Percentiles rank a stretch among this genome's conserved stretches.
These are phyloP conservation scores for Chaetomium fimeti DNA, from an alignment of 495 filamentous ascomycete species.

Conservation along the genomic window DNA sequence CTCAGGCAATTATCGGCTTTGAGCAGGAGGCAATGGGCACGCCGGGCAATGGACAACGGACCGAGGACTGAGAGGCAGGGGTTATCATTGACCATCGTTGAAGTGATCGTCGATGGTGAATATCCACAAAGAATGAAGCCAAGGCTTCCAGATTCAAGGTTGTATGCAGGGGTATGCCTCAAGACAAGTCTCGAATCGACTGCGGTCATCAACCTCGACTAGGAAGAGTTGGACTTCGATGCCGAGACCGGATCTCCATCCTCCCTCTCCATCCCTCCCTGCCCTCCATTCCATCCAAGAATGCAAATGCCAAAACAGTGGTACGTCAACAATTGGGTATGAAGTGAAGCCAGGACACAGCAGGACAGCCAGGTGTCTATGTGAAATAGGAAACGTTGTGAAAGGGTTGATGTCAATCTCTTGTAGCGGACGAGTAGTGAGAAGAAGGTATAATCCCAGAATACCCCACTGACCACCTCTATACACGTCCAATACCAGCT, in stretches of 20 bases:
- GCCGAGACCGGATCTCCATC: background rate
- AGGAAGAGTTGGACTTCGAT: background rate
- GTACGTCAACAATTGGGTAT: constrained; percentile 28
- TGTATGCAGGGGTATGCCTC: background rate
- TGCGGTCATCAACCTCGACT: background rate
- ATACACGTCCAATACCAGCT: constrained; percentile 15
- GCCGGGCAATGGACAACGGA: background rate
- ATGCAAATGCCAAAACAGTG: constrained; percentile 9
- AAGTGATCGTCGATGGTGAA: background rate
- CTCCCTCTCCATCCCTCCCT: background rate
- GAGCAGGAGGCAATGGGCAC: background rate
- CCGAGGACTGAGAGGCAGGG: too few relatives aligned
- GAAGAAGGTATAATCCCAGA: background rate
- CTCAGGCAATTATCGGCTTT: background rate
- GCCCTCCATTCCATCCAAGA: background rate
- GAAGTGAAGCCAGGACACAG: constrained; percentile 18
- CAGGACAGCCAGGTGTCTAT: constrained; percentile 6
- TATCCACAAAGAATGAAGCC: background rate
- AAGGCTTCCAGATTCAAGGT: background rate
- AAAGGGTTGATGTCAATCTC: background rate
- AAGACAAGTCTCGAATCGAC: background rate
- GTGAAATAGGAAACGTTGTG: background rate
- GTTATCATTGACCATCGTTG: too few relatives aligned
- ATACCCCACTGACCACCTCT: background rate
- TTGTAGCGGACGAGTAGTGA: background rate